These are phyloP conservation scores for Phytophthora podocarpi DNA, from an alignment of 352 stramenopile genomes.

Conservation along the genomic window DNA sequence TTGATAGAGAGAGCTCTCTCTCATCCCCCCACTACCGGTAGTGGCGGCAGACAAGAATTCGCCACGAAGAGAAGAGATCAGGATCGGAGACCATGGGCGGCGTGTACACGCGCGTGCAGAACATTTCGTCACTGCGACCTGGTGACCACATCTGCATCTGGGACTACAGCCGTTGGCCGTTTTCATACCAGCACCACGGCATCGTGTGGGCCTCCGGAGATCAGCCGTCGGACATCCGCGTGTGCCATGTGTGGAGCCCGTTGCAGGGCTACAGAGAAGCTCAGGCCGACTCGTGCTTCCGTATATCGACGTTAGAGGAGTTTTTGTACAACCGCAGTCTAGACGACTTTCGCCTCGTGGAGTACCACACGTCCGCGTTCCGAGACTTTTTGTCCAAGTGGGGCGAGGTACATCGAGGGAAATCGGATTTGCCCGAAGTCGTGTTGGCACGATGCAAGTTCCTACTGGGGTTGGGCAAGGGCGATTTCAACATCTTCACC, in stretches of 20 bases:
- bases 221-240: conserved; percentile 49
- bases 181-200: conserved; percentile 80
- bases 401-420: conserved; percentile 75
- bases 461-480: conserved; percentile 63
- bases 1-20: neutral
- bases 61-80: neutral
- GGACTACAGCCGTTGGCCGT: conserved; percentile 77
- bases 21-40: neutral
- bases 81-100: conserved; percentile 43
- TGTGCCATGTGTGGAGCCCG: conserved; percentile 80
- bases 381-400: conserved; percentile 69
- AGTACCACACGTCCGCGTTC: conserved; percentile 76
- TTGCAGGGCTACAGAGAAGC: conserved; percentile 56
- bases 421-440: conserved; percentile 75
- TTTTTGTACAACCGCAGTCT: conserved; percentile 69
- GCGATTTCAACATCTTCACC: conserved; percentile 82
- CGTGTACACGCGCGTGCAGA: conserved; percentile 69
- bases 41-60: conserved; percentile 4
- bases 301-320: conserved; percentile 74
- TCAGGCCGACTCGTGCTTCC: conserved; percentile 77
- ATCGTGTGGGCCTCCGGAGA: conserved; percentile 70
- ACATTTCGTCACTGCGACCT: conserved; percentile 58
- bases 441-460: conserved; percentile 80
- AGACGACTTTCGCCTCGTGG: conserved; percentile 58
- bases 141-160: conserved; percentile 81